Base-by-base conservation (phyloP, 2,329 filamentous ascomycete genomes). In the Diaporthe nobilis region DNA sequence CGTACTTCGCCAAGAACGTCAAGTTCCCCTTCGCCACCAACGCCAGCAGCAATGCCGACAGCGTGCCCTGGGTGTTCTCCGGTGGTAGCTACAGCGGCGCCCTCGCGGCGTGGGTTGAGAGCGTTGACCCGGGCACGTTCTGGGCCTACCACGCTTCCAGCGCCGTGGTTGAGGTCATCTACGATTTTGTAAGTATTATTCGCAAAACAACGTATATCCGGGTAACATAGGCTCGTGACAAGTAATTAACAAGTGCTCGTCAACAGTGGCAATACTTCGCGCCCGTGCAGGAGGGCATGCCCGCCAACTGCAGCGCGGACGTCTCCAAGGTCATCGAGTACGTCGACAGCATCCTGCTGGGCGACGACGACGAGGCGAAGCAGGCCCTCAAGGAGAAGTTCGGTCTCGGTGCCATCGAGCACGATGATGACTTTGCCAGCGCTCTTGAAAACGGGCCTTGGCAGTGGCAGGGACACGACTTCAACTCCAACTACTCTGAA, bases 81-180 rank as follows among this genome's bases (percentile, higher is more conserved):
- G 90, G 90, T 25, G 89, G 89, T 20, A 90, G 88, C 3, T 91
- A 91, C 80, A 85, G 87, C 39, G 90, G 89, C 67, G 89, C 89
- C 0, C 83, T 91, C 63, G 82, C 89, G 1, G 89, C 86, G 0
- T 91, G 89, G 89, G 85, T 86, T 5, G 87, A 86, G 34, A 83
- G 84, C 17, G 82, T 86, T 22, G 85, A 86, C 13, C 88, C 89
- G 0, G 90, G 88, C n/a, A 91, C 88, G 0, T 89, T 88, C 81
- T 91, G 89, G 89, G 88, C 89, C 0, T 91, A 91, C 79, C 88
- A 89, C 77, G 87, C 89, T 28, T 89, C 88, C 15, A 90, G 88
- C 79, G 90, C 88, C 2, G 87, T 89, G 1, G 90, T 91, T 0
- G 81, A 91, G 81, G 84, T 87, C 0, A 83, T 91, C 28, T 82